Percentiles rank a stretch among this genome's conserved stretches.
Evolutionary conservation across 768 basidiomycete genomes (phyloP).

Genomic region (Macrolepiota dolichaula): DNA sequence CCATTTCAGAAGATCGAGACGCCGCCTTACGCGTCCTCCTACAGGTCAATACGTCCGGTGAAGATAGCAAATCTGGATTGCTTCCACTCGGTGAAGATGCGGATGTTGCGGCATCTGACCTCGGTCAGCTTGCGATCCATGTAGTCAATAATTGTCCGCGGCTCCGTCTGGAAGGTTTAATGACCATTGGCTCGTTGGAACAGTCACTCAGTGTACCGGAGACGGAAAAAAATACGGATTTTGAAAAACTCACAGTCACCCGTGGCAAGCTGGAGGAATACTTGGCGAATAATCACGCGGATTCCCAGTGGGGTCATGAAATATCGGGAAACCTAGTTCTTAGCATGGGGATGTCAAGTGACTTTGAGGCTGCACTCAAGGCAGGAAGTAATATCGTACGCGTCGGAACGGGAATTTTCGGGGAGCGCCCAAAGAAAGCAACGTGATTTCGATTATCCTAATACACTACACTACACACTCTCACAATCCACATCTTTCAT

Average conservation of each 20-base stretch:
- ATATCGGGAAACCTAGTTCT: constrained; percentile 48
- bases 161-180: constrained; percentile 79
- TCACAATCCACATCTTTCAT: too few species aligned
- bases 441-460: constrained; percentile 6
- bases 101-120: constrained; percentile 40
- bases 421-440: constrained; percentile 57
- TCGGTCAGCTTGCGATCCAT: constrained; percentile 64
- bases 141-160: constrained; percentile 71
- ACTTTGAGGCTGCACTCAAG: constrained; percentile 83
- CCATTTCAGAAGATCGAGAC: constrained; percentile 53
- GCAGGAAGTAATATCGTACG: constrained; percentile 86
- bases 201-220: constrained; percentile 57
- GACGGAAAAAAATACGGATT: constrained; percentile 61
- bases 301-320: constrained; percentile 46
- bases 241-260: constrained; percentile 63
- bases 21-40: constrained; percentile 76
- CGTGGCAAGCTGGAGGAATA: constrained; percentile 51
- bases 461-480: background rate
- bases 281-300: constrained; percentile 26
- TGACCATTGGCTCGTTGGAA: constrained; percentile 92
- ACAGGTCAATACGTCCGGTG: constrained; percentile 96
- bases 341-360: constrained; percentile 98
- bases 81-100: constrained; percentile 44
- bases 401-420: constrained; percentile 91
- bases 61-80: constrained; percentile 86